phyloP scores from a whole-genome alignment of 2,329 filamentous ascomycete genomes.

The Pseudohalonectria lignicola region DNA sequence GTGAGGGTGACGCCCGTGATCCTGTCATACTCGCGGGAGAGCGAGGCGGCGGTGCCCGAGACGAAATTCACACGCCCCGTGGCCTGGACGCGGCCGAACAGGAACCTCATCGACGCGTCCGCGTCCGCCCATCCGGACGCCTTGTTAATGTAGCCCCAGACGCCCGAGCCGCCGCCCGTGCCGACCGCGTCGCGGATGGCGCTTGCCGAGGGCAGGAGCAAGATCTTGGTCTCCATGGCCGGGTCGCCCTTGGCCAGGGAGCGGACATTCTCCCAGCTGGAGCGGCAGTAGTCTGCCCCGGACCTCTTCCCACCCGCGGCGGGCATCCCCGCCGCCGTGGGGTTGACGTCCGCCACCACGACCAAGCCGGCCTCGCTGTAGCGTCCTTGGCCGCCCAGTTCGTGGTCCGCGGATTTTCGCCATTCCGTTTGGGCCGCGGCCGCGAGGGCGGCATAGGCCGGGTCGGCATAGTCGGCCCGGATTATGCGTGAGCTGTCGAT shows the following conservation, averaged over 20 bases:
- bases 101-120: constrained; percentile 55
- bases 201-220: constrained; percentile 29
- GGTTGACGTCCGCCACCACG: constrained; percentile 42
- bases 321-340: constrained; percentile 3
- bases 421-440: constrained; percentile 58
- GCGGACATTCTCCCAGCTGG: constrained; percentile 50
- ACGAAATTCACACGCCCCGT: constrained; percentile 46
- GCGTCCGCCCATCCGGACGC: constrained; percentile 75
- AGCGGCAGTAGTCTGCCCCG: constrained; percentile 46
- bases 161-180: constrained; percentile 42
- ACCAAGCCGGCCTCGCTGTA: constrained; percentile 63
- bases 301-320: constrained; percentile 22
- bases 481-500: constrained; percentile 56
- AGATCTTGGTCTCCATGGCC: constrained; percentile 24
- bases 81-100: constrained; percentile 41
- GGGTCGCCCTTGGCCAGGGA: constrained; percentile 31
- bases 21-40: constrained; percentile 23
- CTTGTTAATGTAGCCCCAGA: constrained; percentile 64
- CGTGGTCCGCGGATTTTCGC: constrained; percentile 44
- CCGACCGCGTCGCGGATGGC: constrained; percentile 33
- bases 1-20: constrained; percentile 42
- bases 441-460: constrained; percentile 65
- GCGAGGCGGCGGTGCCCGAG: constrained; percentile 32
- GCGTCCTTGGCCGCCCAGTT: constrained; percentile 50
- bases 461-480: constrained; percentile 69